These are phyloP conservation scores for Otatea glauca DNA, from an alignment of 176 grass and related monocot species.

Conservation along the genomic window DNA sequence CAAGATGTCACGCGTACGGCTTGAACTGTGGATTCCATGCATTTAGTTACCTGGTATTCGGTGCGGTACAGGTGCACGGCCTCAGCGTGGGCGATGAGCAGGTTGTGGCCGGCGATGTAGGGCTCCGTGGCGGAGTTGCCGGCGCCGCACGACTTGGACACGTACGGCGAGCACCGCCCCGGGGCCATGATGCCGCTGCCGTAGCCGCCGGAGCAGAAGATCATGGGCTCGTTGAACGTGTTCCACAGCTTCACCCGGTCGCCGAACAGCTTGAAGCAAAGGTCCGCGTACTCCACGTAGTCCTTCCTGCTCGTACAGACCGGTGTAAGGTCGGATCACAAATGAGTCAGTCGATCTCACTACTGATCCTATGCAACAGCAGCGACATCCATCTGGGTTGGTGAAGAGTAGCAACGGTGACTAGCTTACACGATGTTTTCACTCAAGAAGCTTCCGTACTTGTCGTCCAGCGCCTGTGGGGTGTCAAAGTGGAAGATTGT, in stretches of 20 bases:
- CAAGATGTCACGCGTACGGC: too few species aligned
- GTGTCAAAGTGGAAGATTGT: constrained; percentile 70
- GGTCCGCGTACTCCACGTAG: constrained; percentile 51
- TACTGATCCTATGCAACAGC: neutral
- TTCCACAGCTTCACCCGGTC: constrained; percentile 68
- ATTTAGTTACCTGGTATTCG: constrained; percentile 43
- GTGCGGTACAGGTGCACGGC: constrained; percentile 60
- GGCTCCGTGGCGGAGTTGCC: constrained; percentile 68
- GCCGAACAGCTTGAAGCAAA: constrained; percentile 66
- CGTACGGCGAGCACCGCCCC: constrained; percentile 51
- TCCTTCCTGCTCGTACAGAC: constrained; percentile 35
- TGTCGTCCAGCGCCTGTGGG: constrained; percentile 59
- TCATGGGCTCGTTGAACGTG: constrained; percentile 66
- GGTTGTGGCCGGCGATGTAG: constrained; percentile 60
- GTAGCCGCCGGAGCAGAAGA: constrained; percentile 49
- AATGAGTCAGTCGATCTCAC: neutral
- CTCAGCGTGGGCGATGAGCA: constrained; percentile 62
- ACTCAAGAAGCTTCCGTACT: constrained; percentile 62
- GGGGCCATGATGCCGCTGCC: constrained; percentile 32
- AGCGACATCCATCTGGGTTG: neutral
- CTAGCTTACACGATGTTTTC: constrained; percentile 27
- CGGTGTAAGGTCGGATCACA: neutral
- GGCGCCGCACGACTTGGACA: constrained; percentile 20
- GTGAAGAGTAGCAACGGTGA: too few species aligned
- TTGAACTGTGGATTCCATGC: too few species aligned